Evolutionary conservation across 202 grass and related monocot genomes (phyloP), one percentile per base, ranked within the genome.

Genomic region (Hordeum pubiflorum): DNA sequence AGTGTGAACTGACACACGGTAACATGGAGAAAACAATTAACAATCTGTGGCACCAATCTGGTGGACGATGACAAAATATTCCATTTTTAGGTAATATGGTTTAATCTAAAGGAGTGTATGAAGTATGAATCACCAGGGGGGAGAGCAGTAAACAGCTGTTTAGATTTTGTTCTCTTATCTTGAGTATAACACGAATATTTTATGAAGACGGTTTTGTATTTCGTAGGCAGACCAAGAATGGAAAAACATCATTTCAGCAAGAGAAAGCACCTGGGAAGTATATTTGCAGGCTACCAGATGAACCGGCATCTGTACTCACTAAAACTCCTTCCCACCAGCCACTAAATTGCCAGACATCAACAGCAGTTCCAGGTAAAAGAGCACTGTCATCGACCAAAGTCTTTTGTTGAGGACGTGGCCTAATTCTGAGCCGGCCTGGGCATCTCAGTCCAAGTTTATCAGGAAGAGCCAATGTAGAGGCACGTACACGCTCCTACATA

Each of bases 271-370:
- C 94, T 94, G 94, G 91, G 69, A 94, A 94, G 77, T 94, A 94
- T 78, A 92, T 74, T 70, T 89, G 88, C 75, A 87, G 75, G 65
- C 63, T 87, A 89, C 91, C 82, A 58, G 77, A 71, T 46, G 75
- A 71, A 85, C 48, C 70, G 36, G 74, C 84, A 73, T 78, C 81
- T 48, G 65, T 21, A 68, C 87, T 78, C 58, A 90, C 73, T 67
- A 93, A 74, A 88, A 96, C 38, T 27, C 92, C 96, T 82, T 99
- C 96, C 96, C 96, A 99, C 96, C 96, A 99, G 58, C 92, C 96
- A 29, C 90, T 91, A 85, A 79, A 91, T 79, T 90, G 89, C 89
- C 93, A 93, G 24, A 87, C 79, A 64, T 99, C 96, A 79, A 99
- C 81, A 18, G 91, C 85, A 78, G 83, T 93, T 83, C 96, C 96